Percentiles rank a stretch among this genome's conserved stretches.
These are phyloP conservation scores for Entomortierella lignicola DNA, from an alignment of 192 early-diverging fungal species.

Conservation along the genomic window DNA sequence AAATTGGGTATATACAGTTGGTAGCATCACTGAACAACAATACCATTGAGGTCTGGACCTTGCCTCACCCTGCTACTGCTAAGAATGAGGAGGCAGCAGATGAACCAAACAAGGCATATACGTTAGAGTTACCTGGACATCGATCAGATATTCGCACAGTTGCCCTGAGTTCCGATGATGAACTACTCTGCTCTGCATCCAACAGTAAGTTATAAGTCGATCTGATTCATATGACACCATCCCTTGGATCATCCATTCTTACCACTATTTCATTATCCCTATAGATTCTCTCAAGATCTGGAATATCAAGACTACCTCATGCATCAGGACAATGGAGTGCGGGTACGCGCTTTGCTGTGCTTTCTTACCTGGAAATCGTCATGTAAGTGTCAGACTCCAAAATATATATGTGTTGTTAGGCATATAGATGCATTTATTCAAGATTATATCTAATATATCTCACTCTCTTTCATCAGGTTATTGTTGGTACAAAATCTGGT, in stretches of 20 bases:
- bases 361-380: slow-evolving; percentile 92
- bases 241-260: too few species aligned
- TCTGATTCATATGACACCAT: too few species aligned
- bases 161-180: slow-evolving; percentile 90
- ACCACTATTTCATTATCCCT: too few species aligned
- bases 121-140: slow-evolving; percentile 90
- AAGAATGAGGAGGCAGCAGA: slow-evolving; percentile 73
- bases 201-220: slow-evolving; percentile 60
- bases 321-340: slow-evolving; percentile 90
- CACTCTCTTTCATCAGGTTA: slow-evolving; percentile 71
- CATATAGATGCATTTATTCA: background rate
- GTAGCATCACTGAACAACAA: slow-evolving; percentile 87
- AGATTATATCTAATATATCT: too few species aligned
- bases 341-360: slow-evolving; percentile 93
- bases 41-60: slow-evolving; percentile 80
- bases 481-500: slow-evolving; percentile 95
- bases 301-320: slow-evolving; percentile 85
- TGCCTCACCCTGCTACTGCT: slow-evolving; percentile 66
- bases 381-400: slow-evolving; percentile 55
- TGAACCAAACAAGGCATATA: slow-evolving; percentile 72
- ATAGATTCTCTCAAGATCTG: slow-evolving; percentile 87
- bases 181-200: slow-evolving; percentile 88
- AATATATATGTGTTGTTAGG: too few species aligned
- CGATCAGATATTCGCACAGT: slow-evolving; percentile 90
- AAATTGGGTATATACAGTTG: slow-evolving; percentile 63